These are phyloP conservation scores for Smallanthus sonchifolius DNA, from an alignment of 129 eudicot genomes.

Conservation along the genomic window DNA sequence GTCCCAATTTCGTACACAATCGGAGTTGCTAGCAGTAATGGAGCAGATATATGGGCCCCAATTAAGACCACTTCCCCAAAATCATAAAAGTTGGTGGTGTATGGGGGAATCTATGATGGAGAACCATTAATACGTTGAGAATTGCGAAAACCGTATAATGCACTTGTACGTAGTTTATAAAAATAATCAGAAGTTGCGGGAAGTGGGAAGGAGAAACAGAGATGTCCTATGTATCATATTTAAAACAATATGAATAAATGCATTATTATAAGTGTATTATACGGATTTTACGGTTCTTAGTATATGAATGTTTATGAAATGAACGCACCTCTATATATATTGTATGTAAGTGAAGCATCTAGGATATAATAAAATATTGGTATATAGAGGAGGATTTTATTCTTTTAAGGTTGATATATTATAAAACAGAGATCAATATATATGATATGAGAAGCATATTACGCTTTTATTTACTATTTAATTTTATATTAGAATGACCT, in stretches of 20 bases:
- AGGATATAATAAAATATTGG: constrained; percentile 4
- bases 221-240: no score
- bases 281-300: not conserved
- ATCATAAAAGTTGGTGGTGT: constrained; percentile 19
- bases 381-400: constrained; percentile 6
- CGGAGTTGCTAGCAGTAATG: constrained; percentile 75
- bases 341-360: not conserved
- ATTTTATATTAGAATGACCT: not conserved
- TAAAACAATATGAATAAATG: no score
- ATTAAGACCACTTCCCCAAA: constrained; percentile 55
- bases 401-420: constrained; percentile 11
- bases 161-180: no score
- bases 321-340: no score
- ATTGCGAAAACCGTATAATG: no score
- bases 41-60: constrained; percentile 99
- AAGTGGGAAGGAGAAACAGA: no score
- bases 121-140: no score
- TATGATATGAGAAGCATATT: not conserved
- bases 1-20: constrained; percentile 60
- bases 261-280: no score
- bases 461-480: not conserved
- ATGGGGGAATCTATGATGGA: no score
- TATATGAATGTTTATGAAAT: no score
- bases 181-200: no score
- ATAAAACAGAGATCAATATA: not conserved